Base-by-base conservation (phyloP, 371 early-diverging fungal species). In the Mortierella sp. region DNA sequence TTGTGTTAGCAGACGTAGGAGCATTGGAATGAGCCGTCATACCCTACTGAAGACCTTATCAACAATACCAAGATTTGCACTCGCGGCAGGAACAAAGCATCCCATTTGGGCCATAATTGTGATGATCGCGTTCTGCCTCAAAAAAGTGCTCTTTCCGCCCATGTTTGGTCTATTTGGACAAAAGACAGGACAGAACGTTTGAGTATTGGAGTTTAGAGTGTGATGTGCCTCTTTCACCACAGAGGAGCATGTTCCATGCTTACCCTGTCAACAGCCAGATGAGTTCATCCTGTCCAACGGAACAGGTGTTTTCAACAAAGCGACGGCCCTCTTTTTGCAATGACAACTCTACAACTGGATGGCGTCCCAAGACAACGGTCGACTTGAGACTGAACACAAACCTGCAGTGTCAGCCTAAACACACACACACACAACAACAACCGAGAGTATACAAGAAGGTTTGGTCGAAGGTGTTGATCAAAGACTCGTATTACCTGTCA, bases 91-190 rank as follows among this genome's bases (percentile, higher is more conserved):
- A 3, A 99, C 96, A 85, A 91, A 98, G 42, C 86, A 84, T 0
- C 99, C 99, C 53, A 94, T 88, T 64, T 99, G 99, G 0, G 97
- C 98, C 84, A 99, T 80, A 23, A 98, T 81, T 0, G 91, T 84
- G 48, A 96, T 88, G 27, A 89, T 64, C 19, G 86, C 87, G 27
- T 83, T 80, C 50, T 85, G 83, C 42, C 94, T 80, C 39, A 98
- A 72, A 70, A 94, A 98, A 0, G 98, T 97, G 64, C 93, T 93
- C 79, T 97, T 97, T 46, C 97, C 97, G 14, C 96, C 97, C 97
- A 97, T 97, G 65, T 97, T 97, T 0, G 97, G 96, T 0, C 85
- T 83, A 62, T 18, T 58, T 23, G 28, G n/a, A 52, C 8, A n/a
- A 64, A 39, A 48, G 21, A 48, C 42, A 54, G 19, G 43, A 21